Percentiles rank a stretch among this genome's conserved stretches.
Evolutionary conservation across 352 stramenopile species (phyloP).

Genomic region (Pythium periplocum): DNA sequence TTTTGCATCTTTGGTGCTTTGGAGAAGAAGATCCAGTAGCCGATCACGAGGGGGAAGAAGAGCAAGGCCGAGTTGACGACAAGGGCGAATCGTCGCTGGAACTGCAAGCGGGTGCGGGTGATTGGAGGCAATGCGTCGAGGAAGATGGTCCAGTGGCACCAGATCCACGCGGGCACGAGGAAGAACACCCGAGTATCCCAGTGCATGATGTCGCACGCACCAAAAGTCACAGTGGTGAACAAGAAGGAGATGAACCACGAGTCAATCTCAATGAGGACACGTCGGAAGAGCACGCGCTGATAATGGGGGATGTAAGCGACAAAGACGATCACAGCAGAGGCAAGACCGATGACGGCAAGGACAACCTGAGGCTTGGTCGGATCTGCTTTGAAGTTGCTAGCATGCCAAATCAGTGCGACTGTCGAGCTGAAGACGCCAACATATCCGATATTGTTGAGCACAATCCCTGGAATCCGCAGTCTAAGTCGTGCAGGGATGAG

Average conservation of each 20-base stretch:
- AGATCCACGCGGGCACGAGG: conserved; percentile 6
- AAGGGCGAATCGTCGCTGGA: neutral
- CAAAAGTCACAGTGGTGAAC: neutral
- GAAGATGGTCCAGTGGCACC: conserved; percentile 9
- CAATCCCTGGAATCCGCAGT: too few species aligned
- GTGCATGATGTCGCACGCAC: neutral
- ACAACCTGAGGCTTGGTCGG: too few species aligned
- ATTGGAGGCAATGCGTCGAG: conserved; percentile 5
- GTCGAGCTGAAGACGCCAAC: too few species aligned
- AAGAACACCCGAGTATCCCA: conserved; percentile 3
- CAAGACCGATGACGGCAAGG: neutral
- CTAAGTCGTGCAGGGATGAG: too few species aligned
- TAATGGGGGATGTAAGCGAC: neutral
- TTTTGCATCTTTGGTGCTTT: neutral
- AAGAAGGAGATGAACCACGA: conserved; percentile 10
- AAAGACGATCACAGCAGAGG: neutral
- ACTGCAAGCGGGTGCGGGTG: neutral
- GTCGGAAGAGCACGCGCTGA: conserved; percentile 1
- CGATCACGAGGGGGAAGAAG: conserved; percentile 8
- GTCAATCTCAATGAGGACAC: conserved; percentile 3
- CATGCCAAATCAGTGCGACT: too few species aligned
- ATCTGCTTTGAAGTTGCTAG: neutral
- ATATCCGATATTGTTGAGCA: too few species aligned
- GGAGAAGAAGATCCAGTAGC: conserved; percentile 11
- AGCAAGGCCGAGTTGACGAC: neutral